Evolutionary conservation across 371 early-diverging fungal genomes (phyloP).

Genomic region (Fennellomyces sp.): DNA sequence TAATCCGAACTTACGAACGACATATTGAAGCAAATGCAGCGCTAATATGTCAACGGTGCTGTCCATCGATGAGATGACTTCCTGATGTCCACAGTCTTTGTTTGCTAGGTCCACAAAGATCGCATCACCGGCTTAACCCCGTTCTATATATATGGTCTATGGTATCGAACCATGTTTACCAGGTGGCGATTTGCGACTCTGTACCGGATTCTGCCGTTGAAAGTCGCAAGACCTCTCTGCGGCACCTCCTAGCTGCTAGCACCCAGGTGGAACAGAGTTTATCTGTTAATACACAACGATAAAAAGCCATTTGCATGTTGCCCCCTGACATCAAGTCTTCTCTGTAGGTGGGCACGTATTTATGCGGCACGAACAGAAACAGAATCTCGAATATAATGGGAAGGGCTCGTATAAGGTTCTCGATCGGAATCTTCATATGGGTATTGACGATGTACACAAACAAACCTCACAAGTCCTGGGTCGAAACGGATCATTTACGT

Average conservation of each 20-base stretch:
- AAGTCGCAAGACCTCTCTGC: background rate
- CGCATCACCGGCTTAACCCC: slow-evolving; percentile 9
- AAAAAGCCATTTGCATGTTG: slow-evolving; percentile 22
- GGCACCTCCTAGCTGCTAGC: background rate
- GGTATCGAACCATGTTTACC: slow-evolving; percentile 17
- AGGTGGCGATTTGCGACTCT: slow-evolving; percentile 10
- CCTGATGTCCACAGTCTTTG: slow-evolving; percentile 11
- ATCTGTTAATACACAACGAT: slow-evolving; percentile 5
- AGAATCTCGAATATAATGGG: slow-evolving; percentile 8
- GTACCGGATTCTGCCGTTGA: too few relatives aligned
- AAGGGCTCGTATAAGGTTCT: slow-evolving; percentile 8
- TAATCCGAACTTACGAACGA: slow-evolving; percentile 22
- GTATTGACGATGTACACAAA: slow-evolving; percentile 1
- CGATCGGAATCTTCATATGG: background rate
- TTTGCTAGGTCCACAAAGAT: slow-evolving; percentile 11
- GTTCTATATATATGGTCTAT: slow-evolving; percentile 16
- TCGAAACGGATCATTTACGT: background rate
- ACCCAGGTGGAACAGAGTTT: background rate
- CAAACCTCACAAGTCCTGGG: background rate
- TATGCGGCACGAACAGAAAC: background rate
- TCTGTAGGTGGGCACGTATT: slow-evolving; percentile 14
- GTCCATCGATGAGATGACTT: slow-evolving; percentile 13
- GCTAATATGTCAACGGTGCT: slow-evolving; percentile 9
- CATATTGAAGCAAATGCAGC: slow-evolving; percentile 13
- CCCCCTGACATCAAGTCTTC: background rate